Evolutionary conservation across 2,329 filamentous ascomycete genomes (phyloP).

Genomic region (Colletotrichum sp.): DNA sequence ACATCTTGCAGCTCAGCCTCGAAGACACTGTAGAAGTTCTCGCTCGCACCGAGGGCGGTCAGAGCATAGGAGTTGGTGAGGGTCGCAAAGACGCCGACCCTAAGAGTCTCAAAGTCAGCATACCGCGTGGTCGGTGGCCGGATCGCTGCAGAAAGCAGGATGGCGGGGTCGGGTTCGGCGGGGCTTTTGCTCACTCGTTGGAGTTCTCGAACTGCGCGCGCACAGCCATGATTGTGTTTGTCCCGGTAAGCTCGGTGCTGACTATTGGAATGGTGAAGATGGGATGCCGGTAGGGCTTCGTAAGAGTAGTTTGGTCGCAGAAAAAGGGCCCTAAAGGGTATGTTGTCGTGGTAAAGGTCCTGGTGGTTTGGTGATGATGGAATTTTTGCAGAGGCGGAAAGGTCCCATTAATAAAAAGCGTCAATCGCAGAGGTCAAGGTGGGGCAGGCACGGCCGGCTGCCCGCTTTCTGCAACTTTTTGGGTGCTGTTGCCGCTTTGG

Average conservation of each 20-base stretch:
- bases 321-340: neutral
- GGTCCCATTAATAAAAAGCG: conserved; percentile 21
- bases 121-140: conserved; percentile 1
- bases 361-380: conserved; percentile 14
- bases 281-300: neutral
- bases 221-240: conserved; percentile 61
- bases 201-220: conserved; percentile 86
- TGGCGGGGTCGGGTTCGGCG: conserved; percentile 27
- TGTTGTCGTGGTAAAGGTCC: neutral
- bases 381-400: conserved; percentile 21
- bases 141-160: neutral
- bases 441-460: neutral
- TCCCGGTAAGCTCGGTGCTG: neutral
- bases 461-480: neutral
- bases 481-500: neutral
- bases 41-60: conserved; percentile 90
- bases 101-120: conserved; percentile 42
- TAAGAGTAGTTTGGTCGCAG: neutral
- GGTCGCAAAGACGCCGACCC: conserved; percentile 94
- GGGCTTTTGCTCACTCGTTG: conserved; percentile 71
- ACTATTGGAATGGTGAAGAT: neutral
- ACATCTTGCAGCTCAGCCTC: conserved; percentile 97
- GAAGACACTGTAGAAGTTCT: conserved; percentile 99
- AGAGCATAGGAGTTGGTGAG: conserved; percentile 98
- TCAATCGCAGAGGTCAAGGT: conserved; percentile 6